These are phyloP conservation scores for Aspergillus oerlinghausenensis DNA, from an alignment of 2,329 filamentous ascomycete species.

Conservation along the genomic window DNA sequence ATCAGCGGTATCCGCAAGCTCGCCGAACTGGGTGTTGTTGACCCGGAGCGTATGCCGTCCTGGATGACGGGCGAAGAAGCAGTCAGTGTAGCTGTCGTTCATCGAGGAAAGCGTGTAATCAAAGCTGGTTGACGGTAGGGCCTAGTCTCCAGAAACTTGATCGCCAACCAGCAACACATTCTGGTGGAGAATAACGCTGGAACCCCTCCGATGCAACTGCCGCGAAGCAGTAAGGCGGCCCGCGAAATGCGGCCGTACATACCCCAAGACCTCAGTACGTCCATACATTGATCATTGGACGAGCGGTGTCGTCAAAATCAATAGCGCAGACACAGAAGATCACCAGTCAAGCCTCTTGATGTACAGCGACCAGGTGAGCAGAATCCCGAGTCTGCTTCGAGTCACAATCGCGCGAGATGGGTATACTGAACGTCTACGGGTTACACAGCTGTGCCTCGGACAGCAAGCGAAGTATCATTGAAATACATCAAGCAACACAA, in stretches of 20 bases:
- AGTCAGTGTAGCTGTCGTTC: slow-evolving; percentile 68
- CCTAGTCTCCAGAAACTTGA: background rate
- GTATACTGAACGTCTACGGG: background rate
- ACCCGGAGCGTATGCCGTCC: slow-evolving; percentile 74
- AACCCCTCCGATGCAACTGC: background rate
- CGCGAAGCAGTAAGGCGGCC: background rate
- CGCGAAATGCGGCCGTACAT: too few species aligned
- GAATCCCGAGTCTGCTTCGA: background rate
- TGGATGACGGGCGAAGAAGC: slow-evolving; percentile 90
- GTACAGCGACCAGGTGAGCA: background rate
- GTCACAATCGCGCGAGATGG: background rate
- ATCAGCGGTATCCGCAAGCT: slow-evolving; percentile 75
- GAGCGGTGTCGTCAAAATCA: background rate
- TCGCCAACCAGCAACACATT: background rate
- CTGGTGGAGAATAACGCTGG: background rate
- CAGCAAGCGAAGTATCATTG: background rate
- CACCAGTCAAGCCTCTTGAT: background rate
- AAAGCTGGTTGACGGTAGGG: slow-evolving; percentile 15
- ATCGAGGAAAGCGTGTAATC: slow-evolving; percentile 47
- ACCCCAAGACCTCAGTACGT: too few species aligned
- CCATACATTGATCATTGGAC: background rate
- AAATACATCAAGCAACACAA: background rate
- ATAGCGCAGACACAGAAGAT: background rate
- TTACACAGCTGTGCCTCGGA: background rate
- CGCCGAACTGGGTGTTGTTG: slow-evolving; percentile 66